phyloP scores from a whole-genome alignment of 306 rosid genomes.

The Cucurbita maxima region DNA sequence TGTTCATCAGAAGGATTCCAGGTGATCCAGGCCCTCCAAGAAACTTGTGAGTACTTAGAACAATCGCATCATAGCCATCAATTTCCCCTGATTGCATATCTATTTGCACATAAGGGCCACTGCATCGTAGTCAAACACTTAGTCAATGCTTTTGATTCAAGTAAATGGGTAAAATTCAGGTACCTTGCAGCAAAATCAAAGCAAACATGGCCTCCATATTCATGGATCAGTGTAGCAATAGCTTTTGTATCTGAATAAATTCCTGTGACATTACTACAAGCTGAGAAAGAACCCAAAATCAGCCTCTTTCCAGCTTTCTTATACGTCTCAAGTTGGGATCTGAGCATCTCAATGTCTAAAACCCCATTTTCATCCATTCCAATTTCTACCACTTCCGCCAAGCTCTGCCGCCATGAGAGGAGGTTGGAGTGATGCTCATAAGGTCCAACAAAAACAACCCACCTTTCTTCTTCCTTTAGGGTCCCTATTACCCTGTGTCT shows the following conservation, averaged over 20 bases:
- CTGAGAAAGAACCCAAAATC: constrained; percentile 71
- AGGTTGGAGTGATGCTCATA: constrained; percentile 79
- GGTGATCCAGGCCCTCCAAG: constrained; percentile 76
- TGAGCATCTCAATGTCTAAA: constrained; percentile 38
- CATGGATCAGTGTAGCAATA: constrained; percentile 60
- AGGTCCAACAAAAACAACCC: constrained; percentile 84
- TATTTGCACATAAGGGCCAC: constrained; percentile 65
- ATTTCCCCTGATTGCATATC: constrained; percentile 35
- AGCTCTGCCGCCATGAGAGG: constrained; percentile 75
- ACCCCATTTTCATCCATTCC: constrained; percentile 45
- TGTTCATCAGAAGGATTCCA: constrained; percentile 51
- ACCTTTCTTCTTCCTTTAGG: constrained; percentile 32
- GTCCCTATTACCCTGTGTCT: constrained; percentile 28
- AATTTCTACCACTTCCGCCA: constrained; percentile 67
- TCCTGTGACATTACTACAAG: constrained; percentile 86
- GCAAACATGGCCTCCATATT: constrained; percentile 47
- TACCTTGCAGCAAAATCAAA: constrained; percentile 89
- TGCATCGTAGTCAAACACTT: constrained; percentile 6
- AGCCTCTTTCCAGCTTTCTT: constrained; percentile 32
- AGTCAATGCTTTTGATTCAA: neutral
- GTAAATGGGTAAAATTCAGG: neutral
- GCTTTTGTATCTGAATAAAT: constrained; percentile 44
- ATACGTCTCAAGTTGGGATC: constrained; percentile 26
- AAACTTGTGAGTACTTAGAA: constrained; percentile 70
- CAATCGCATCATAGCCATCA: constrained; percentile 59